Conservation (phyloP, 495 filamentous ascomycete genomes). For the Penicillium fimorum region DNA sequence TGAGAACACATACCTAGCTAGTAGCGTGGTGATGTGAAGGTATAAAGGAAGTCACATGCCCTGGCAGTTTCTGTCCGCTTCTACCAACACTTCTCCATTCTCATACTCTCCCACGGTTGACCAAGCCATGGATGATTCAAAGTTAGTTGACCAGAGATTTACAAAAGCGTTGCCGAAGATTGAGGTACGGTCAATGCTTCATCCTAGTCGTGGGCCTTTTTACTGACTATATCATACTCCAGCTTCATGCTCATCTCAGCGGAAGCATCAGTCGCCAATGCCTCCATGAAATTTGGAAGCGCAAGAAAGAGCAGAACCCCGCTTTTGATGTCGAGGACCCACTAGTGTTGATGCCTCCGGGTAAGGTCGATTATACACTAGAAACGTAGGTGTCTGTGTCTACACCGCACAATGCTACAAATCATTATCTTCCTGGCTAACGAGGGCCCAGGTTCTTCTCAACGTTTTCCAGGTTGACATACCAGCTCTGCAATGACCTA, state of each 20-base stretch:
- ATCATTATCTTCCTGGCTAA: constrained; percentile 1
- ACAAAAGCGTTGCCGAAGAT: constrained; percentile 41
- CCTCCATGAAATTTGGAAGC: constrained; percentile 72
- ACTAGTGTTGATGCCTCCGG: constrained; percentile 61
- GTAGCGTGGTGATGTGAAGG: background rate
- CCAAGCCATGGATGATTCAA: constrained; percentile 24
- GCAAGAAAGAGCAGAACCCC: constrained; percentile 52
- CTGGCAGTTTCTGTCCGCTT: background rate
- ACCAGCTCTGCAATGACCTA: constrained; percentile 62
- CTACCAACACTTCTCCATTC: background rate
- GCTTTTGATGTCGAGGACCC: constrained; percentile 62
- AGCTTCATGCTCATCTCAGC: constrained; percentile 83
- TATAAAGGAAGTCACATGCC: background rate
- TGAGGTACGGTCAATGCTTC: constrained; percentile 28
- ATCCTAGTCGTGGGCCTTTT: no score
- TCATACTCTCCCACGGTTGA: background rate
- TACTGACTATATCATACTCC: constrained; percentile 6
- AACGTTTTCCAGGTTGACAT: constrained; percentile 76
- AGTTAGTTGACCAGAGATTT: constrained; percentile 33
- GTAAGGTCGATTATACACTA: constrained; percentile 69
- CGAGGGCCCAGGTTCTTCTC: constrained; percentile 62
- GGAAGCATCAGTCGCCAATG: constrained; percentile 75
- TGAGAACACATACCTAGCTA: no score
- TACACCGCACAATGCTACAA: background rate
- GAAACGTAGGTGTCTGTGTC: constrained; percentile 52